These are phyloP conservation scores for Musa schizocarpa DNA, from an alignment of 176 grass and related monocot species.

Conservation along the genomic window DNA sequence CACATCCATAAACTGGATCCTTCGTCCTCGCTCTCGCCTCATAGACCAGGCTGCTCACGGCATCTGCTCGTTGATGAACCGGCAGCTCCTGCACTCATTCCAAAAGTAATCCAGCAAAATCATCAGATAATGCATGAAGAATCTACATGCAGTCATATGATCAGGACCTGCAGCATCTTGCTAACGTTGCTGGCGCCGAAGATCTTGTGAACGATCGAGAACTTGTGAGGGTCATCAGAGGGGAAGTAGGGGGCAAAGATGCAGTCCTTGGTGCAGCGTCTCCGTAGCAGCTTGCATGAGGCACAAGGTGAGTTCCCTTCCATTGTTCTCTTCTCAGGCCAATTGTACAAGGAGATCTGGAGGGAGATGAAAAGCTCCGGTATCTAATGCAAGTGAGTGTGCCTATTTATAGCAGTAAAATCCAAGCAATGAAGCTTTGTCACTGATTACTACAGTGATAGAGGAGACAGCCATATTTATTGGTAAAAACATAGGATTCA, in stretches of 20 bases:
- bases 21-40: constrained; percentile 63
- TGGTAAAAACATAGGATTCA: background rate
- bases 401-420: background rate
- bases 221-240: constrained; percentile 17
- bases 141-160: background rate
- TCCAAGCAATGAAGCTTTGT: no score
- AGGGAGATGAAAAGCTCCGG: background rate
- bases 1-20: constrained; percentile 86
- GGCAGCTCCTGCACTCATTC: constrained; percentile 1
- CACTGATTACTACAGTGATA: background rate
- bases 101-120: background rate
- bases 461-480: background rate
- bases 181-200: constrained; percentile 18
- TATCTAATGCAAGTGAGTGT: background rate
- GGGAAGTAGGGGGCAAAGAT: constrained; percentile 20
- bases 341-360: background rate
- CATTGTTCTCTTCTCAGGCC: background rate
- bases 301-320: constrained; percentile 12
- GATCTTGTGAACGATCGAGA: constrained; percentile 17
- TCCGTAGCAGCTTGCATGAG: constrained; percentile 17
- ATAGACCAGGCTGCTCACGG: constrained; percentile 75
- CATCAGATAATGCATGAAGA: background rate
- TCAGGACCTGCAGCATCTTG: constrained; percentile 18
- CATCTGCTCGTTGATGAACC: constrained; percentile 42
- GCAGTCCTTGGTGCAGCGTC: constrained; percentile 17